Base-by-base conservation (phyloP, 768 basidiomycete genomes). In the Podaxis sp. region DNA sequence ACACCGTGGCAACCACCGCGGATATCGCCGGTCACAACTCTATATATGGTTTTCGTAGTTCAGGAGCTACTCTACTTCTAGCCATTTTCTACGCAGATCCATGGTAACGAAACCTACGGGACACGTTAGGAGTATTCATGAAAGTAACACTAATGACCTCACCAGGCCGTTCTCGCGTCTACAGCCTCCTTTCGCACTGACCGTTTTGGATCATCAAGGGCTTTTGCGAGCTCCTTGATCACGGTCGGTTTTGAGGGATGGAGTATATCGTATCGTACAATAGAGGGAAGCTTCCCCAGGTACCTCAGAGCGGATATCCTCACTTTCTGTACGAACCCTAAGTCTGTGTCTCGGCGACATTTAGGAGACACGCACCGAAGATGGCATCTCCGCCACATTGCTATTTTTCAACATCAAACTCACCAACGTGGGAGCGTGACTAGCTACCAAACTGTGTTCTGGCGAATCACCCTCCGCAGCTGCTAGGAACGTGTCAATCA, bases 201-300 rank as follows among this genome's bases (percentile, higher is more conserved):
- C 63, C 91, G 80, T 71, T 89, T 90, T n/a, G 92, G 92, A 75
- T 98, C 97, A 71, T 98, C 97, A 52, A 98, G 74, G 3, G 82
- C 85, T 64, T 81, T 85, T 0, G 82, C 88, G 27, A 99, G 79
- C 63, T 89, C 87, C 40, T 86, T 86, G 55, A 98, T 72, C 24
- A 97, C 90, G 0, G 70, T 76, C 2, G 84, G 63, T 73, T 94
- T 98, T 69, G 85, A 82, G 1, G 91, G 88, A 69, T 96, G 94
- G 41, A 99, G 79, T 12, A 89, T 76, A 66, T 92, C 89, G 72
- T 94, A 96, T 37, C 90, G 86, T 54, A 98, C 84, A 37, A 87
- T 80, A 43, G 78, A 80, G 0, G 97, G 94, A 51, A 99, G 72
- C 19, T 85, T 76, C 2, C 82, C 85, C 2, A 99, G 79, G 70